phyloP scores from a whole-genome alignment of 805 yeast species.

The Yarrowia keelungensis region DNA sequence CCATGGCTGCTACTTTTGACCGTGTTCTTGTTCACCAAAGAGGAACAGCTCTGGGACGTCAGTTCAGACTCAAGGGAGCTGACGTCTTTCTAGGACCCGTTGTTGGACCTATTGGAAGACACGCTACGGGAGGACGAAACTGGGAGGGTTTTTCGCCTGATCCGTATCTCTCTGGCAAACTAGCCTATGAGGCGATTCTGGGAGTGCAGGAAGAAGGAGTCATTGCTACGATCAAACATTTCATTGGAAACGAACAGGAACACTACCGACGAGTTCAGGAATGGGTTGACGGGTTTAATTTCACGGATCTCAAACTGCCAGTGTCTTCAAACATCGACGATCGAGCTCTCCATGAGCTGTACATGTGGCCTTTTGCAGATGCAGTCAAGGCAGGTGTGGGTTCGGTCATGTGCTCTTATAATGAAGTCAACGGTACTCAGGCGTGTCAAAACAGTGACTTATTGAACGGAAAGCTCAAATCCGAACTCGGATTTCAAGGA shows the following conservation, averaged over 20 bases:
- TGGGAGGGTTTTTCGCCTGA: conserved; percentile 72
- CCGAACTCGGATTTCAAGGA: conserved; percentile 70
- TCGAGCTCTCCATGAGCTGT: conserved; percentile 65
- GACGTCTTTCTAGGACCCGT: conserved; percentile 64
- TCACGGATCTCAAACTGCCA: conserved; percentile 48
- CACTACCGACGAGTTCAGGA: conserved; percentile 62
- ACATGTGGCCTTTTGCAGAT: conserved; percentile 72
- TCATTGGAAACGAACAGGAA: conserved; percentile 69
- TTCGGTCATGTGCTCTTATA: conserved; percentile 67
- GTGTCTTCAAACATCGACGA: conserved; percentile 65
- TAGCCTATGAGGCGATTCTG: conserved; percentile 59
- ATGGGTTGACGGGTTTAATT: conserved; percentile 52
- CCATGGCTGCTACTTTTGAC: conserved; percentile 65
- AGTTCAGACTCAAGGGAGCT: conserved; percentile 61
- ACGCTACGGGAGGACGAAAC: conserved; percentile 69
- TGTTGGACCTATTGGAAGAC: conserved; percentile 65
- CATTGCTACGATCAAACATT: conserved; percentile 62
- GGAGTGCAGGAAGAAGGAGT: conserved; percentile 67
- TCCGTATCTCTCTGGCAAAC: conserved; percentile 64
- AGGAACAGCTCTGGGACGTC: conserved; percentile 65
- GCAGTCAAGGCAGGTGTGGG: conserved; percentile 66
- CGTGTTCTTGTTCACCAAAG: conserved; percentile 58
- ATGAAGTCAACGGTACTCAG: conserved; percentile 61
- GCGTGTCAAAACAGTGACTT: conserved; percentile 67
- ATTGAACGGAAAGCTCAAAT: conserved; percentile 62